A percentile compares a stretch with the other conserved stretches of the same genome.
Evolutionary conservation across 2,329 filamentous ascomycete genomes (phyloP).

Genomic region (Ascocoryne sarcoides): DNA sequence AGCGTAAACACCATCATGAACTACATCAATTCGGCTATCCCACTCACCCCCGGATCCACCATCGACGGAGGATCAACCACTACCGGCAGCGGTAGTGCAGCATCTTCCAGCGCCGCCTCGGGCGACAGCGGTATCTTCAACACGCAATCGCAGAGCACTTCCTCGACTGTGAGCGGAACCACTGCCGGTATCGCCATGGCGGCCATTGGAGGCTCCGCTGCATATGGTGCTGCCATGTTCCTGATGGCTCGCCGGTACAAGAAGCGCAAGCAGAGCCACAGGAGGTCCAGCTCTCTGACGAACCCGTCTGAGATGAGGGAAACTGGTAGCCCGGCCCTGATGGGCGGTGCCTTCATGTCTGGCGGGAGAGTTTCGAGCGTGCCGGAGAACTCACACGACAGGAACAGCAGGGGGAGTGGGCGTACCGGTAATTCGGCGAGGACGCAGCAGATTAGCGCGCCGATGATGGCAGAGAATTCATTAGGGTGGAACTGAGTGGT

Average conservation of each 20-base stretch:
- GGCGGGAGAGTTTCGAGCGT: constrained; percentile 30
- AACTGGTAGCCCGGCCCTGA: constrained; percentile 34
- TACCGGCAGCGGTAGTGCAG: constrained; percentile 32
- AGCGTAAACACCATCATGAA: constrained; percentile 66
- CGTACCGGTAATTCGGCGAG: constrained; percentile 37
- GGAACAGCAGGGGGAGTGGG: constrained; percentile 50
- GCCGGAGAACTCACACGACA: constrained; percentile 24
- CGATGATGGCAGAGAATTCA: constrained; percentile 70
- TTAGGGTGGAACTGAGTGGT: constrained; percentile 72
- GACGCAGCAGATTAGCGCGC: constrained; percentile 62
- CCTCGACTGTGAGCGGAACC: constrained; percentile 52
- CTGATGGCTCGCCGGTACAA: constrained; percentile 65
- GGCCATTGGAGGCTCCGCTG: constrained; percentile 56
- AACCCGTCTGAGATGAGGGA: constrained; percentile 41
- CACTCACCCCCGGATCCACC: constrained; percentile 33
- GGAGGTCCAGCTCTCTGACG: constrained; percentile 51
- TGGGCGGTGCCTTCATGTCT: constrained; percentile 40
- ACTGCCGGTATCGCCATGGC: constrained; percentile 57
- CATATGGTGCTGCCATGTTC: constrained; percentile 69
- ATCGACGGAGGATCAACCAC: constrained; percentile 28
- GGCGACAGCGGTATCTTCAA: constrained; percentile 34
- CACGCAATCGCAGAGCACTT: constrained; percentile 33
- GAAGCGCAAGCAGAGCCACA: constrained; percentile 52
- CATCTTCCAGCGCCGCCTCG: constrained; percentile 23
- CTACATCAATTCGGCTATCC: constrained; percentile 76